Percentiles rank a stretch among this genome's conserved stretches.
These are phyloP conservation scores for Tetrapisispora nanseiensis DNA, from an alignment of 805 yeast species.

Conservation along the genomic window DNA sequence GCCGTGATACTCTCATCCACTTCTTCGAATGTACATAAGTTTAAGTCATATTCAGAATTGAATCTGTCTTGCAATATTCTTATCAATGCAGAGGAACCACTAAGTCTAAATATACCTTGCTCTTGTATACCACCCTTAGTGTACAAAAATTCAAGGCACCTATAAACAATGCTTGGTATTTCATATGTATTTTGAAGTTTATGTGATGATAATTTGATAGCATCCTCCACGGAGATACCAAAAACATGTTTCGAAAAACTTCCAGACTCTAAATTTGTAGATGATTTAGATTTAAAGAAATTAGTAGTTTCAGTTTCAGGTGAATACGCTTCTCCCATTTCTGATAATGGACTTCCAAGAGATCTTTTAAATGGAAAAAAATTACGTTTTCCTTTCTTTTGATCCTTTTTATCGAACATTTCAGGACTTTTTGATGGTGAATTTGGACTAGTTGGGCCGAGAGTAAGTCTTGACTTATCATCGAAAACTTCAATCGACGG, in stretches of 20 bases:
- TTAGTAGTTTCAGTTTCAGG: slow-evolving; percentile 31
- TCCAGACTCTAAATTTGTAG: not conserved
- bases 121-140: slow-evolving; percentile 65
- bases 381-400: slow-evolving; percentile 35
- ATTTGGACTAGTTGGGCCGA: not conserved
- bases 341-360: not conserved
- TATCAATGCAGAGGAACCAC: slow-evolving; percentile 77
- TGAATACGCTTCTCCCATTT: slow-evolving; percentile 17
- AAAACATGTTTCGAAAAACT: slow-evolving; percentile 51
- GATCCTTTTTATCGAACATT: not conserved
- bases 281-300: slow-evolving; percentile 18
- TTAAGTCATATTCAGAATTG: slow-evolving; percentile 59
- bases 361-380: slow-evolving; percentile 47
- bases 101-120: slow-evolving; percentile 84
- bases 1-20: slow-evolving; percentile 1
- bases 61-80: slow-evolving; percentile 58
- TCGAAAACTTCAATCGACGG: not conserved
- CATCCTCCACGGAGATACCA: slow-evolving; percentile 51
- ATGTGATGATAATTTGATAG: slow-evolving; percentile 43
- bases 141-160: slow-evolving; percentile 63
- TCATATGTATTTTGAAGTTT: slow-evolving; percentile 28
- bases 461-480: not conserved
- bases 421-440: slow-evolving; percentile 1
- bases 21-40: slow-evolving; percentile 38
- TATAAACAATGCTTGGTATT: slow-evolving; percentile 62